These are phyloP conservation scores for Phialophora tarda DNA, from an alignment of 2,329 filamentous ascomycete genomes.

Conservation along the genomic window DNA sequence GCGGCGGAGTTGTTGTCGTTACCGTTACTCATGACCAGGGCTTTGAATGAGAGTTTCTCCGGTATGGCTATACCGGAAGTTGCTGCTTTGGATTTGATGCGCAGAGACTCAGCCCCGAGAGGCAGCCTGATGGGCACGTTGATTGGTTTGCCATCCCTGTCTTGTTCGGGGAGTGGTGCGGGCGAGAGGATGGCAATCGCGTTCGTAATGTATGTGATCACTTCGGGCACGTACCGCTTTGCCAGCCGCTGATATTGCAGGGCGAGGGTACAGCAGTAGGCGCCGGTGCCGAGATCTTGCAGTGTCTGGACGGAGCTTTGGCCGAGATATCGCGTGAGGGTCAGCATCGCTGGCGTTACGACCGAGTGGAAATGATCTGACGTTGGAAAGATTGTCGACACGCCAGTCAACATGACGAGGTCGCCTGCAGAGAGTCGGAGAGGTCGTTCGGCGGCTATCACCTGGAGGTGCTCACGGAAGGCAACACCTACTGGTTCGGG, in stretches of 20 bases:
- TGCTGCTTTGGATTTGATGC: slow-evolving; percentile 51
- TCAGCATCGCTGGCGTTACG: slow-evolving; percentile 84
- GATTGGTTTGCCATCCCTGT: slow-evolving; percentile 25
- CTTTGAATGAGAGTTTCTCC: slow-evolving; percentile 62
- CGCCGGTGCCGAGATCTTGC: slow-evolving; percentile 72
- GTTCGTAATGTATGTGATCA: slow-evolving; percentile 80
- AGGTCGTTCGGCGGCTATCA: slow-evolving; percentile 58
- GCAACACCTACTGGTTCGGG: slow-evolving; percentile 76
- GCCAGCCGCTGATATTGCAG: slow-evolving; percentile 83
- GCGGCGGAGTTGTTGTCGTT: neutral
- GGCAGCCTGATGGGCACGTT: slow-evolving; percentile 44
- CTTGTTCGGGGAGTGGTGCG: slow-evolving; percentile 18
- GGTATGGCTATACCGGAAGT: slow-evolving; percentile 40
- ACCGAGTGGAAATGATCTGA: slow-evolving; percentile 98
- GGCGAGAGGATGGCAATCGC: slow-evolving; percentile 69
- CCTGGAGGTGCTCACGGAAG: slow-evolving; percentile 74
- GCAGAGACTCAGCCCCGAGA: slow-evolving; percentile 50
- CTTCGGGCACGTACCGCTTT: slow-evolving; percentile 87
- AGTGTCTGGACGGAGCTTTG: slow-evolving; percentile 72
- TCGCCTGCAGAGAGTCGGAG: slow-evolving; percentile 69
- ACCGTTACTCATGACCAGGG: slow-evolving; percentile 19
- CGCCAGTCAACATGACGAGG: slow-evolving; percentile 79
- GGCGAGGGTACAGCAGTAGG: slow-evolving; percentile 77
- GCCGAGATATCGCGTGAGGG: slow-evolving; percentile 82
- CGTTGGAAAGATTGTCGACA: slow-evolving; percentile 86